phyloP scores from a whole-genome alignment of 805 yeast species.

The Yamadazyma kitorensis region DNA sequence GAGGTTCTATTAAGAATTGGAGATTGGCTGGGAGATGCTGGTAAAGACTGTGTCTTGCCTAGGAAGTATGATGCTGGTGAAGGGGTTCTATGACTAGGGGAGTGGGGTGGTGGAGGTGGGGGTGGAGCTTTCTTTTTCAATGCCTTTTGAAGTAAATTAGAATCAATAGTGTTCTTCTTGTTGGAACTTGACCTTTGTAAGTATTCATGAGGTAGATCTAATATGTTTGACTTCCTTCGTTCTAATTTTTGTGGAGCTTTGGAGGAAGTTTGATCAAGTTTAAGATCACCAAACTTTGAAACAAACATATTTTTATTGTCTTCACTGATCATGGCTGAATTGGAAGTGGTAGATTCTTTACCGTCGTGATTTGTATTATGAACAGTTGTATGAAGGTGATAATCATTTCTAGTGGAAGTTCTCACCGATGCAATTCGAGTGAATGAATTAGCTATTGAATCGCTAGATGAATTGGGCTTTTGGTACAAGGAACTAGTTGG shows the following conservation, averaged over 20 bases:
- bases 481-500: conserved; percentile 1
- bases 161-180: neutral
- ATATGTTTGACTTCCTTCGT: conserved; percentile 17
- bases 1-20: neutral
- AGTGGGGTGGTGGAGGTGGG: conserved; percentile 29
- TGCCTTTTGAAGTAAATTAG: conserved; percentile 21
- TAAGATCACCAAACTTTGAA: conserved; percentile 4
- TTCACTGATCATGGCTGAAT: conserved; percentile 12
- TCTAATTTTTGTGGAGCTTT: conserved; percentile 1
- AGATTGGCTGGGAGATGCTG: neutral
- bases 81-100: conserved; percentile 4
- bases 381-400: conserved; percentile 29
- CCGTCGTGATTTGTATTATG: conserved; percentile 17
- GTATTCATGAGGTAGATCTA: conserved; percentile 34
- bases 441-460: conserved; percentile 23
- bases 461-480: conserved; percentile 13
- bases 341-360: neutral
- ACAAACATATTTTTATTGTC: conserved; percentile 31
- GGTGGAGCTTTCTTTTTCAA: conserved; percentile 37
- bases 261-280: neutral
- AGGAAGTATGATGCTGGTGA: no score
- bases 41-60: no score
- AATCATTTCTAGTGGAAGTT: conserved; percentile 32
- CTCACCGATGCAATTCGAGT: conserved; percentile 35
- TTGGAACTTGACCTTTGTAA: conserved; percentile 11